phyloP scores from a whole-genome alignment of 306 rosid genomes.

The Astragalus glycyphyllos region DNA sequence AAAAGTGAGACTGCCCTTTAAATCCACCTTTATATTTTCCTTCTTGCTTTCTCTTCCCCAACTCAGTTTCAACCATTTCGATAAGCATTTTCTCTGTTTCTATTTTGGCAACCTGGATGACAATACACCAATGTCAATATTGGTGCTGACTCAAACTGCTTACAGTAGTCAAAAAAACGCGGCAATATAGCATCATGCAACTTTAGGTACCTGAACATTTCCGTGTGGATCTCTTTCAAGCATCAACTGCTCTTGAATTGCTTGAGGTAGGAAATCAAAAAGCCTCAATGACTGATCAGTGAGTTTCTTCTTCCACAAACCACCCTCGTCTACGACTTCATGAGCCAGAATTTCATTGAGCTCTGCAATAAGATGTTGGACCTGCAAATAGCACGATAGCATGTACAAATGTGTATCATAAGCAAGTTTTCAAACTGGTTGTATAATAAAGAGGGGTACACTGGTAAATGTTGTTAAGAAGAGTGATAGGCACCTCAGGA shows the following conservation, averaged over 20 bases:
- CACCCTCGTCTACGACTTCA: conserved; percentile 81
- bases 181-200: conserved; percentile 19
- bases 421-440: conserved; percentile 1
- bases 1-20: conserved; percentile 95
- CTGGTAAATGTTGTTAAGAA: conserved; percentile 10
- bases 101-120: conserved; percentile 86
- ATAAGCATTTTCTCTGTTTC: conserved; percentile 99
- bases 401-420: conserved; percentile 31
- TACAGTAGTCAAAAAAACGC: conserved; percentile 17
- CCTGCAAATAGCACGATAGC: conserved; percentile 61
- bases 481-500: conserved; percentile 80
- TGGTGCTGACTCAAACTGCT: conserved; percentile 15
- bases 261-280: conserved; percentile 90
- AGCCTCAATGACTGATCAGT: conserved; percentile 78
- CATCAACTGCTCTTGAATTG: conserved; percentile 98
- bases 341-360: conserved; percentile 92
- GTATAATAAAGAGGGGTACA: conserved; percentile 1
- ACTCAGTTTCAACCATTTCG: conserved; percentile 96
- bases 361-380: conserved; percentile 91
- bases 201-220: conserved; percentile 86
- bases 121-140: conserved; percentile 32
- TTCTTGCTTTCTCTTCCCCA: conserved; percentile 82
- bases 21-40: conserved; percentile 70
- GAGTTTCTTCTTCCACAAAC: conserved; percentile 94
- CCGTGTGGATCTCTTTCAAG: conserved; percentile 99